These are phyloP conservation scores for Lepidium didymum DNA, from an alignment of 345 rosid species.

Conservation along the genomic window DNA sequence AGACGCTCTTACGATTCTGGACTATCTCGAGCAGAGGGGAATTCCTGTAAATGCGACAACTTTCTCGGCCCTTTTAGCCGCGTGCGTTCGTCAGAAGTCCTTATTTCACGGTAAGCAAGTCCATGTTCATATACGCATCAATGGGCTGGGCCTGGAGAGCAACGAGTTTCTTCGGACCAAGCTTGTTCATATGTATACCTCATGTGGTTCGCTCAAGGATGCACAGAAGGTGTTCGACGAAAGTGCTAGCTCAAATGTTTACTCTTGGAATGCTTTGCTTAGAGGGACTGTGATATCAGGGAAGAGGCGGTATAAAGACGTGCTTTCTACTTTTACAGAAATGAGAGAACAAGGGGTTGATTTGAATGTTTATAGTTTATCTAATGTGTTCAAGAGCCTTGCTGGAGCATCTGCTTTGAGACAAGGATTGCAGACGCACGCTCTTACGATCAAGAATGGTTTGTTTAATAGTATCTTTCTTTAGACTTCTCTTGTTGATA, in stretches of 20 bases:
- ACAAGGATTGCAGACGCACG: constrained; percentile 71
- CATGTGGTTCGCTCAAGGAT: constrained; percentile 60
- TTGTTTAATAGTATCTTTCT: constrained; percentile 45
- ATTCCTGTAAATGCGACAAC: constrained; percentile 70
- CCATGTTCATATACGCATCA: constrained; percentile 53
- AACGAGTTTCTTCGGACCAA: constrained; percentile 62
- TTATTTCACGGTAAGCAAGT: constrained; percentile 48
- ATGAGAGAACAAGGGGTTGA: constrained; percentile 70
- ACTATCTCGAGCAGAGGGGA: constrained; percentile 62
- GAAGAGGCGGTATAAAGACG: constrained; percentile 48
- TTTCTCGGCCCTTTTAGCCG: constrained; percentile 64
- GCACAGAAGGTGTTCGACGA: constrained; percentile 63
- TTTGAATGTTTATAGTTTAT: constrained; percentile 62
- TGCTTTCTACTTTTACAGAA: constrained; percentile 48
- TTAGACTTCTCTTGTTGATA: constrained; percentile 61
- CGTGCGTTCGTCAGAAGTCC: constrained; percentile 61
- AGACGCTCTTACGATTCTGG: constrained; percentile 59
- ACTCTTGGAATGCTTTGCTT: constrained; percentile 83
- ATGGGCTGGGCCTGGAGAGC: constrained; percentile 62
- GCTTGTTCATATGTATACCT: constrained; percentile 62
- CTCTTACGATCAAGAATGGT: constrained; percentile 65
- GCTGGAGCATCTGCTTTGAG: constrained; percentile 68
- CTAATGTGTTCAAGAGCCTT: constrained; percentile 73
- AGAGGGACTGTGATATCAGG: constrained; percentile 78
- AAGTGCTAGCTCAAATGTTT: constrained; percentile 41